A percentile compares a stretch with the other conserved stretches of the same genome.
Evolutionary conservation across 2,329 filamentous ascomycete genomes (phyloP).

Genomic region (Rutstroemia sp.): DNA sequence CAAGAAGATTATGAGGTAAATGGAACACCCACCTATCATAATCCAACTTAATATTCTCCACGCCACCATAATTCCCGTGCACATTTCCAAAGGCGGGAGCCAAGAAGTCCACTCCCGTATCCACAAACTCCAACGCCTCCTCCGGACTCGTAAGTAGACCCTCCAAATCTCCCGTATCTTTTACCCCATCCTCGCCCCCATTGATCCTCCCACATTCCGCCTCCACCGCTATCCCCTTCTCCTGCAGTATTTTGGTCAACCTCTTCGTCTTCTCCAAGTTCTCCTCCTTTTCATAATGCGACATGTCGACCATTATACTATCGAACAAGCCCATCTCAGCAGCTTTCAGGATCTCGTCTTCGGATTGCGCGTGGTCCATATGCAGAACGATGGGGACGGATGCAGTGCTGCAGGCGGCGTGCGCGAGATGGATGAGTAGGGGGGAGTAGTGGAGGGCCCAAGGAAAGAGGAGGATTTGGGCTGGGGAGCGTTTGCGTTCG

Average conservation of each 20-base stretch:
- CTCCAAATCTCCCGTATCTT: slow-evolving; percentile 56
- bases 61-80: slow-evolving; percentile 50
- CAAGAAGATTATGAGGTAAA: neutral
- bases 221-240: slow-evolving; percentile 58
- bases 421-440: slow-evolving; percentile 46
- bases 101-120: slow-evolving; percentile 58
- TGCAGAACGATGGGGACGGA: slow-evolving; percentile 54
- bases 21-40: slow-evolving; percentile 30
- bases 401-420: slow-evolving; percentile 45
- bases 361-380: slow-evolving; percentile 56
- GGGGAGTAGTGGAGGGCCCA: slow-evolving; percentile 58
- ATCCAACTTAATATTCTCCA: slow-evolving; percentile 30
- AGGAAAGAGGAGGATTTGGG: slow-evolving; percentile 65
- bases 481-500: slow-evolving; percentile 56
- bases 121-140: slow-evolving; percentile 54
- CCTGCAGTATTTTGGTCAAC: slow-evolving; percentile 42
- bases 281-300: slow-evolving; percentile 62
- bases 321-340: slow-evolving; percentile 57
- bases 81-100: slow-evolving; percentile 63
- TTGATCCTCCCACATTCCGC: slow-evolving; percentile 64
- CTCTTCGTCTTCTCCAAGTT: slow-evolving; percentile 60
- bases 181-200: slow-evolving; percentile 67
- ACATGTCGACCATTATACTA: slow-evolving; percentile 73
- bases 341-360: slow-evolving; percentile 46
- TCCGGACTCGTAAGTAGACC: slow-evolving; percentile 55